Percentiles rank a stretch among this genome's conserved stretches.
These are phyloP conservation scores for Xylaria sp. DNA, from an alignment of 2,329 filamentous ascomycete species.

Conservation along the genomic window DNA sequence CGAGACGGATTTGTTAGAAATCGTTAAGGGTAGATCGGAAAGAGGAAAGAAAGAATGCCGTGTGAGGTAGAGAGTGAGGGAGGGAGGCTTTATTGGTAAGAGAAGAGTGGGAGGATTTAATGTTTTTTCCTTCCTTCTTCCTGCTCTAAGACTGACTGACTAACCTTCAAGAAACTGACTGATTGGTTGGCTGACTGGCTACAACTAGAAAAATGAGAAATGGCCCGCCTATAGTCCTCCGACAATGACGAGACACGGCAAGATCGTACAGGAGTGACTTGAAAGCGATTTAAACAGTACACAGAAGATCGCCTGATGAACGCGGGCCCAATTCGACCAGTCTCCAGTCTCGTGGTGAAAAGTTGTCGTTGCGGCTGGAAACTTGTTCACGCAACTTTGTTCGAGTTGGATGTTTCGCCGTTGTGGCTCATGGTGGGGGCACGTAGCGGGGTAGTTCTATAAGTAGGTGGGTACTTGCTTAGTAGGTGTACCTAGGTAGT, in stretches of 20 bases:
- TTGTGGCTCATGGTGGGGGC: constrained; percentile 35
- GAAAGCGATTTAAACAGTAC: background rate
- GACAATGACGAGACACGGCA: background rate
- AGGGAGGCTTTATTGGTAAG: background rate
- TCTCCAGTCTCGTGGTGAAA: background rate
- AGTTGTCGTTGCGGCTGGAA: constrained; percentile 12
- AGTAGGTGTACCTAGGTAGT: constrained; percentile 31
- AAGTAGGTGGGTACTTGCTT: no score
- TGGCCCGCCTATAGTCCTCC: background rate
- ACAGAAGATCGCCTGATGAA: background rate
- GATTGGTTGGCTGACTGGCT: background rate
- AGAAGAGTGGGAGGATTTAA: background rate
- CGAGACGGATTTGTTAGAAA: background rate
- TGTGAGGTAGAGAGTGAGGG: background rate
- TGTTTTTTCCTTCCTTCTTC: background rate
- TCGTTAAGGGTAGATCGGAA: background rate
- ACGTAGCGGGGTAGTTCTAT: constrained; percentile 29
- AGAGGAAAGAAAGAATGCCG: background rate
- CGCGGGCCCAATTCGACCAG: background rate
- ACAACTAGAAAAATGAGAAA: background rate
- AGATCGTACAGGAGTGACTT: background rate
- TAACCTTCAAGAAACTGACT: background rate
- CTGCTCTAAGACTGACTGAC: background rate
- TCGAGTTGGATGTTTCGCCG: constrained; percentile 22
- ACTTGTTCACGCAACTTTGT: background rate